Evolutionary conservation across 345 rosid species (phyloP), one percentile per base, ranked within the genome.

Genomic region (Durio zibethinus): DNA sequence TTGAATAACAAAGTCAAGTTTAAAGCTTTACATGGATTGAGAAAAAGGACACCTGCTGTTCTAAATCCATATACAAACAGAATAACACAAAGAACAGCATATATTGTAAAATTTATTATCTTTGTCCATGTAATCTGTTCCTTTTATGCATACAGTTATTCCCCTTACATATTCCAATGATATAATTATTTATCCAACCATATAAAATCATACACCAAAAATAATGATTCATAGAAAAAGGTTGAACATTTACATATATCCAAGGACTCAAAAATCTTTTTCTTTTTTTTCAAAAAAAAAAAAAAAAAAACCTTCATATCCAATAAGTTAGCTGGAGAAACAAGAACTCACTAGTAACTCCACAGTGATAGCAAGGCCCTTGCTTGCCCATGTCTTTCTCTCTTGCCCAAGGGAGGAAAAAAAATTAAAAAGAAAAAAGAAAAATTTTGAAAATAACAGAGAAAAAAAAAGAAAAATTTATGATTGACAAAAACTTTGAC

Each of bases 291-390:
- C n/a, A n/a, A n/a, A n/a, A n/a, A n/a, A n/a, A n/a, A n/a, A n/a
- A n/a, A n/a, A n/a, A n/a, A n/a, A n/a, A n/a, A n/a, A 31, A 50
- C 18, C 23, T 52, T 33, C 7, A 10, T 67, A 56, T 33, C 57
- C 57, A 11, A 53, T 3, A 79, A 71, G 25, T 27, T 23, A 33
- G 67, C 18, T 72, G 86, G 86, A 84, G 87, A 80, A 85, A 83
- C 91, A 90, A 87, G 84, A 85, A 87, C 94, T 90, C 94, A 91
- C 96, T 91, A 80, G 93, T 85, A 89, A 89, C 96, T 85, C 96
- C 96, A 84, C 96, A 91, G 89, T 91, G 96, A 84, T 77, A 86
- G 93, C 96, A 91, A 85, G 96, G 96, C 42, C 96, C 96, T 82
- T 89, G 93, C 85, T 91, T 91, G 61, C 93, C 96, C 96, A 91